phyloP scores from a whole-genome alignment of 768 basidiomycete genomes.

The Tephrocybe sp. region DNA sequence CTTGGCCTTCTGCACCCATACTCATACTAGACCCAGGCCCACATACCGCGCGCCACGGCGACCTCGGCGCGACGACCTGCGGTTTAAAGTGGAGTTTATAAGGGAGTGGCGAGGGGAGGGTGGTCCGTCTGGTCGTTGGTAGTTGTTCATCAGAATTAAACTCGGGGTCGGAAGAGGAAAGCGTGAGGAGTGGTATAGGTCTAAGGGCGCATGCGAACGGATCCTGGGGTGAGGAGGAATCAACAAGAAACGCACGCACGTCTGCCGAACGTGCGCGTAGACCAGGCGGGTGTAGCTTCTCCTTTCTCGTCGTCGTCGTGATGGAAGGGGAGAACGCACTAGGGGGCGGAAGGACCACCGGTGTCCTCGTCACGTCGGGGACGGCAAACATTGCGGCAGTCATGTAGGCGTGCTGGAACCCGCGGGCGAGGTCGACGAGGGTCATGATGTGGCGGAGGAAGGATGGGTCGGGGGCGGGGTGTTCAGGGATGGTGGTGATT shows the following conservation, averaged over 20 bases:
- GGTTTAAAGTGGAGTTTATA: constrained; percentile 35
- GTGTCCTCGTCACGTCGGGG: constrained; percentile 14
- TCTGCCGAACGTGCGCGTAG: too few species aligned
- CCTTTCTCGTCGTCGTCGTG: too few species aligned
- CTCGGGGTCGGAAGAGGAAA: constrained; percentile 4
- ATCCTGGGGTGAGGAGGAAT: too few species aligned
- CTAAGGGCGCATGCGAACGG: not conserved
- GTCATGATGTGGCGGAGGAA: constrained; percentile 30
- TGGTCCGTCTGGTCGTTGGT: constrained; percentile 14
- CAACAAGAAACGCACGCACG: too few species aligned
- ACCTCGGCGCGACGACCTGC: constrained; percentile 40
- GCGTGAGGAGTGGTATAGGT: not conserved
- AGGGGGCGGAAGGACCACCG: not conserved
- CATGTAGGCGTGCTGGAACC: constrained; percentile 60
- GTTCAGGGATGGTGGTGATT: too few species aligned
- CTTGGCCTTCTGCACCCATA: not conserved
- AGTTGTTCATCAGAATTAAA: not conserved
- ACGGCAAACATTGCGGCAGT: constrained; percentile 52
- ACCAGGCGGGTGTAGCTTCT: too few species aligned
- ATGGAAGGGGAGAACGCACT: not conserved
- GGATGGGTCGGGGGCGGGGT: constrained; percentile 7
- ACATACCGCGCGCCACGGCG: constrained; percentile 37
- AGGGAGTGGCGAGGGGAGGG: constrained; percentile 32
- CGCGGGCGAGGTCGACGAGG: constrained; percentile 52
- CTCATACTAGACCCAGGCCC: not conserved